These are phyloP conservation scores for Babesia gibsoni DNA, from an alignment of 169 alveolate genomes.

Conservation along the genomic window DNA sequence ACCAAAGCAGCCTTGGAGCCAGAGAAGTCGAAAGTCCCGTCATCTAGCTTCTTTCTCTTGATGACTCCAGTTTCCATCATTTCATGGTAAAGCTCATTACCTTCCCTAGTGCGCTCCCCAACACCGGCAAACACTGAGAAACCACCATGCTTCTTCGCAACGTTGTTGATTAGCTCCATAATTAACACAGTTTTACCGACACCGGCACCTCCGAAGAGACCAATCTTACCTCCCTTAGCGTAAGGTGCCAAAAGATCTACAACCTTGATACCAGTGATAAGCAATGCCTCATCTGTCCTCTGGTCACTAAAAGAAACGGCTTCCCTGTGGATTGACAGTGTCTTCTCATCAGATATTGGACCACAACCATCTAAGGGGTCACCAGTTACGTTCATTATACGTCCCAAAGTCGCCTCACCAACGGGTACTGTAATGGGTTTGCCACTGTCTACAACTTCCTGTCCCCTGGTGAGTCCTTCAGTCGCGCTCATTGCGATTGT, in stretches of 20 bases:
- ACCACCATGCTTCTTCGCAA: conserved; percentile 97
- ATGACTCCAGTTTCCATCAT: conserved; percentile 90
- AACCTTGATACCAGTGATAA: conserved; percentile 92
- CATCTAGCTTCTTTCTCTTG: conserved; percentile 67
- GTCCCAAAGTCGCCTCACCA: conserved; percentile 85
- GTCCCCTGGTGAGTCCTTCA: conserved; percentile 96
- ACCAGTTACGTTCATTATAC: conserved; percentile 97
- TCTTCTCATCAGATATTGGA: conserved; percentile 82
- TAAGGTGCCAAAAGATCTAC: conserved; percentile 96
- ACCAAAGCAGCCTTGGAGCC: conserved; percentile 97
- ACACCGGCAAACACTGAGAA: conserved; percentile 98
- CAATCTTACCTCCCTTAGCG: conserved; percentile 98
- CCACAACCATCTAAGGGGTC: conserved; percentile 98
- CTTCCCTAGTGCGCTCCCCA: conserved; percentile 98
- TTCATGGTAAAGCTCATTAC: conserved; percentile 96
- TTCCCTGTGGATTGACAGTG: conserved; percentile 91
- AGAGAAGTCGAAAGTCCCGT: conserved; percentile 74
- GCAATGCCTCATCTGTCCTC: conserved; percentile 89
- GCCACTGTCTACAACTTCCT: conserved; percentile 91
- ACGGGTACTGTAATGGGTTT: conserved; percentile 93
- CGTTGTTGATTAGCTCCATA: conserved; percentile 96
- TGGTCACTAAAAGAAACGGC: conserved; percentile 94
- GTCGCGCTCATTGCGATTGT: conserved; percentile 98
- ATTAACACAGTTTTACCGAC: conserved; percentile 98
- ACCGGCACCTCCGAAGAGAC: conserved; percentile 99